Evolutionary conservation across 306 rosid genomes (phyloP), one percentile per base, ranked within the genome.

Genomic region (Cicer chorassanicum): DNA sequence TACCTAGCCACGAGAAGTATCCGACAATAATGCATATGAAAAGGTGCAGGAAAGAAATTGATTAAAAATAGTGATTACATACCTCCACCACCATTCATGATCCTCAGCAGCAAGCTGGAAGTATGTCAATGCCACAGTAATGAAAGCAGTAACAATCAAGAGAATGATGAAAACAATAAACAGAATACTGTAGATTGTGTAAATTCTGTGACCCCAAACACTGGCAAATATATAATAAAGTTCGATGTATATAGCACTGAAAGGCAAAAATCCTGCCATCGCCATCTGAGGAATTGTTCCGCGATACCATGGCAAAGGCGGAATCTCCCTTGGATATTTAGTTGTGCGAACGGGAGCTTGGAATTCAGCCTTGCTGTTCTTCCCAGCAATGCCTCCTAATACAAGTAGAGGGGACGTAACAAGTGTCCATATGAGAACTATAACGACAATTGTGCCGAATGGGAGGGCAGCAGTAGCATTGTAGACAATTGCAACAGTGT

Each of bases 11-110:
- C 2, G 21, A 72, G 40, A 48, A 70, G 18, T 38, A 65, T 10
- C 65, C 65, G 15, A 56, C 64, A 71, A 40, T 38, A 56, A 40
- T 15, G 18, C 74, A 71, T 21, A 43, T 4, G 34, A 49, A 67
- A 0, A 9, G 69, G 15, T 43, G 49, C 72, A 72, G 6, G 45
- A 72, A 16, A 75, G 6, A 59, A 57, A 53, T 34, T 10, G 18
- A 55, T 4, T 51, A 72, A 1, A 34, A 24, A 44, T 15, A 39
- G 68, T 55, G 44, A 72, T 53, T 82, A 9, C 75, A 60, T 86
- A 83, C 89, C 87, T 86, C 87, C 89, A 86, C 89, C 89, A 86
- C 89, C 87, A 86, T 65, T 83, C 89, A 39, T 86, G 79, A 44
- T 86, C 87, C 79, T 86, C 87, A 70, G 85, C 89, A 40, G 87